Evolutionary conservation across 352 stramenopile species (phyloP).

Genomic region (Phytophthora cajani): DNA sequence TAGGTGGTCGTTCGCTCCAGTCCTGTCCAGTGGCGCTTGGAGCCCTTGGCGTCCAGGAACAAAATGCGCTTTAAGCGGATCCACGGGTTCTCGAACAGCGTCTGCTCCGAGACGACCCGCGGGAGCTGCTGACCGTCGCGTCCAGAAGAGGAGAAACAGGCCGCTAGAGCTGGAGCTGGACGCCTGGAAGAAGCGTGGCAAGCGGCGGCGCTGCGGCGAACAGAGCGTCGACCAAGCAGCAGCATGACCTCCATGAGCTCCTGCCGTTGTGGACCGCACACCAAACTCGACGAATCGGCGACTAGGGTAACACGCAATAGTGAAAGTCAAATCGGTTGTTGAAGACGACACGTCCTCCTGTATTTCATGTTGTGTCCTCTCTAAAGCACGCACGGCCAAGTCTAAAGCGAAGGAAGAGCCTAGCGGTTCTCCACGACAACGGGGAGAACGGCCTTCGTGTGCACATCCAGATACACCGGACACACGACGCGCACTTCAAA

Average conservation of each 20-base stretch:
- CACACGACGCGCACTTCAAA: slow-evolving; percentile 80
- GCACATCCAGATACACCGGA: slow-evolving; percentile 65
- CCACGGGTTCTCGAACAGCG: slow-evolving; percentile 74
- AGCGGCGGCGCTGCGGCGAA: slow-evolving; percentile 8
- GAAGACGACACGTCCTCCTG: too few relatives aligned
- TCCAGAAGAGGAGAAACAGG: slow-evolving; percentile 19
- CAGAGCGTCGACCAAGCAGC: slow-evolving; percentile 16
- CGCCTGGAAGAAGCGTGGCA: not conserved
- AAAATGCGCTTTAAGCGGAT: slow-evolving; percentile 70
- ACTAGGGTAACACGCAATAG: slow-evolving; percentile 7
- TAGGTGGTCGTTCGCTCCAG: slow-evolving; percentile 76
- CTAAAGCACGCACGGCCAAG: slow-evolving; percentile 11
- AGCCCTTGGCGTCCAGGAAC: slow-evolving; percentile 60
- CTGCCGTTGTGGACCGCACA: slow-evolving; percentile 32
- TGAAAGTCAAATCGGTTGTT: slow-evolving; percentile 15
- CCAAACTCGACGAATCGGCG: slow-evolving; percentile 2
- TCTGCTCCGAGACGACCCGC: slow-evolving; percentile 57
- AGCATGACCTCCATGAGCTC: slow-evolving; percentile 6
- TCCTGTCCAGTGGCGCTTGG: slow-evolving; percentile 65
- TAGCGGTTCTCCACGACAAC: slow-evolving; percentile 53
- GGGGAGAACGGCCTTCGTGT: slow-evolving; percentile 43
- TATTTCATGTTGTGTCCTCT: not conserved
- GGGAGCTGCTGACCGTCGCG: slow-evolving; percentile 35
- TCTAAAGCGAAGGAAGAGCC: not conserved
- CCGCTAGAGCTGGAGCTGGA: slow-evolving; percentile 2